These are phyloP conservation scores for Neoscytalidium dimidiatum DNA, from an alignment of 2,329 filamentous ascomycete species.

Conservation along the genomic window DNA sequence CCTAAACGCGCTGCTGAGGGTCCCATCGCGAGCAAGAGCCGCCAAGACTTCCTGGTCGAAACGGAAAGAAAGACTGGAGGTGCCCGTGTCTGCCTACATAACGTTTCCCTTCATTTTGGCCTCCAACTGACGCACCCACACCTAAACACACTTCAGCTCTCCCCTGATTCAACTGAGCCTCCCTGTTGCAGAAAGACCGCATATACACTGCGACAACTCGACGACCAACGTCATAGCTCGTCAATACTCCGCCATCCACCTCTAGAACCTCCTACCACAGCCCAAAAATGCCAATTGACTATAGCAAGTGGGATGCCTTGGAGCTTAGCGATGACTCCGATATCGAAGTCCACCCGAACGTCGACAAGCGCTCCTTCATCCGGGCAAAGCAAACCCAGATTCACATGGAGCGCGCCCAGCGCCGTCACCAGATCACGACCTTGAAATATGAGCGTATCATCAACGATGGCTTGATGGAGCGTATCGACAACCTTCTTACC, in stretches of 20 bases:
- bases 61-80: slow-evolving; percentile 1
- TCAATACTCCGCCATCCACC: not conserved
- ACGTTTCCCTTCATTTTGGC: not conserved
- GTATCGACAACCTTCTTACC: slow-evolving; percentile 77
- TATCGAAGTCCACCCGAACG: slow-evolving; percentile 97
- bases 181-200: not conserved
- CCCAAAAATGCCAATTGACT: slow-evolving; percentile 61
- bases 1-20: too few species aligned
- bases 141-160: not conserved
- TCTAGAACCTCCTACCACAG: not conserved
- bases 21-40: too few species aligned
- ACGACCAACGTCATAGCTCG: not conserved
- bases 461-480: slow-evolving; percentile 85
- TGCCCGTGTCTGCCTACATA: not conserved
- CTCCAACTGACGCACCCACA: not conserved
- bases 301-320: slow-evolving; percentile 81
- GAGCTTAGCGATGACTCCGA: slow-evolving; percentile 98
- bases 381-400: slow-evolving; percentile 98
- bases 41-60: too few species aligned
- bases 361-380: slow-evolving; percentile 98
- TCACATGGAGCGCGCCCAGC: slow-evolving; percentile 83
- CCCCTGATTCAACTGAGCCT: not conserved
- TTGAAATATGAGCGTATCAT: slow-evolving; percentile 90
- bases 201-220: not conserved
- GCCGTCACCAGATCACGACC: slow-evolving; percentile 85